Evolutionary conservation across 139 green algal genomes (phyloP), one percentile per base, ranked within the genome.

Genomic region (Micromonas pusilla): DNA sequence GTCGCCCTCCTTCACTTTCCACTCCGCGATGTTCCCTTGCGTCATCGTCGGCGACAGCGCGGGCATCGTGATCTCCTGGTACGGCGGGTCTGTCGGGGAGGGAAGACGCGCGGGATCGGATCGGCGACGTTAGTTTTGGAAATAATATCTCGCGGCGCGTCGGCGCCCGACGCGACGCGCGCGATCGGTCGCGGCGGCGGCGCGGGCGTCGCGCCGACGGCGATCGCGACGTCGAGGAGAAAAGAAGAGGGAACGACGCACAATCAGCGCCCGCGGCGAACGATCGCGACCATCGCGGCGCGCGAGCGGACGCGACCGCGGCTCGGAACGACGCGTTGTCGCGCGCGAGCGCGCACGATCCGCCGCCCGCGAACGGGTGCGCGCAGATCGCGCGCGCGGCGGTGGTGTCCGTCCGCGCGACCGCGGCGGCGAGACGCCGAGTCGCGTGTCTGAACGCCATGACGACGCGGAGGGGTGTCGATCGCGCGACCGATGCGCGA

Each of bases 11-110:
- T 93, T 91, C 74, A 97, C 97, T 52, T 89, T 89, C 94, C 94
- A 99, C 19, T 85, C 70, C 45, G 91, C 79, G 64, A 99, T 94
- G 83, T 96, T 97, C 52, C 94, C 95, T 64, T 86, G 82, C 38
- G 80, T 91, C 94, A 98, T 98, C 31, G 94, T 98, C 33, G 94
- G 94, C 13, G 91, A 97, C 37, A 98, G 85, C 6, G 93, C 83
- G 0, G 94, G 94, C 93, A 97, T 97, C 0, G 83, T 80, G 45
- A 97, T 76, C 45, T 91, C 80, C 62, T 89, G 16, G 54, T 79
- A 38, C 52, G 57, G 4, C 19, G 76, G 76, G 23, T 57, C 45
- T 57, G 45, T 16, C 9, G 9, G 45, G 45, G 45, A 16, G 45
- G 45, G 45, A 57, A 9, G 45, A 57, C 45, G 45, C 9, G 9